These are phyloP conservation scores for Fomitiporia mediterranea DNA, from an alignment of 1,284 basidiomycete genomes.

Conservation along the genomic window DNA sequence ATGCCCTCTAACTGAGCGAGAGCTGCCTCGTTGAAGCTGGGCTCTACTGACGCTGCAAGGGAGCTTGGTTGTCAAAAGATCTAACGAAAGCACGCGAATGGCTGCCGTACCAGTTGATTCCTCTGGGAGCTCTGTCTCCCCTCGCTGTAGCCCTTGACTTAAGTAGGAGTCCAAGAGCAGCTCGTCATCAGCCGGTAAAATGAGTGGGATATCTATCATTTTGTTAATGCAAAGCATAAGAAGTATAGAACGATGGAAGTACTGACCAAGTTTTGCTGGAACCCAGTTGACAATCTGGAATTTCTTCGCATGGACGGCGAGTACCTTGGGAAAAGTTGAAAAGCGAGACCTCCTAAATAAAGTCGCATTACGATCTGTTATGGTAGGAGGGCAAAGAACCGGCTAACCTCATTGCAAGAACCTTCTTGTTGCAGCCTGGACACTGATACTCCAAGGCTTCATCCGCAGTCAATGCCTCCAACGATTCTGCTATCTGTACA, in stretches of 20 bases:
- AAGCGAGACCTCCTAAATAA: conserved; percentile 63
- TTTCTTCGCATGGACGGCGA: conserved; percentile 90
- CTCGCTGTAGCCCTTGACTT: conserved; percentile 68
- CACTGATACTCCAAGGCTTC: conserved; percentile 76
- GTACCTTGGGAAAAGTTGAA: conserved; percentile 83
- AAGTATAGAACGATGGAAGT: background rate
- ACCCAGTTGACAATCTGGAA: conserved; percentile 98
- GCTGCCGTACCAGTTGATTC: conserved; percentile 35
- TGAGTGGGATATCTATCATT: conserved; percentile 74
- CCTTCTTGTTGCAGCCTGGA: conserved; percentile 57
- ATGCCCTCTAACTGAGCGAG: conserved; percentile 76
- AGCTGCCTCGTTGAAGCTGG: conserved; percentile 69
- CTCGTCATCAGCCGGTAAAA: conserved; percentile 59
- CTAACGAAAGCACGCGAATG: conserved; percentile 6
- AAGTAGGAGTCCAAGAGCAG: conserved; percentile 69
- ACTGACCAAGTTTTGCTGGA: conserved; percentile 82
- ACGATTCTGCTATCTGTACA: conserved; percentile 64
- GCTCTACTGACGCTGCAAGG: conserved; percentile 35
- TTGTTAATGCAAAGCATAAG: background rate
- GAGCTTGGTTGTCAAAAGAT: background rate
- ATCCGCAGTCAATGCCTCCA: conserved; percentile 60
- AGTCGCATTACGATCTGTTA: background rate
- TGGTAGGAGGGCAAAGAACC: background rate
- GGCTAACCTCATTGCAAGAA: conserved; percentile 58
- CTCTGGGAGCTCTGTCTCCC: conserved; percentile 73